Base-by-base conservation (phyloP, 805 yeast genomes). In the Nakazawaea peltata region DNA sequence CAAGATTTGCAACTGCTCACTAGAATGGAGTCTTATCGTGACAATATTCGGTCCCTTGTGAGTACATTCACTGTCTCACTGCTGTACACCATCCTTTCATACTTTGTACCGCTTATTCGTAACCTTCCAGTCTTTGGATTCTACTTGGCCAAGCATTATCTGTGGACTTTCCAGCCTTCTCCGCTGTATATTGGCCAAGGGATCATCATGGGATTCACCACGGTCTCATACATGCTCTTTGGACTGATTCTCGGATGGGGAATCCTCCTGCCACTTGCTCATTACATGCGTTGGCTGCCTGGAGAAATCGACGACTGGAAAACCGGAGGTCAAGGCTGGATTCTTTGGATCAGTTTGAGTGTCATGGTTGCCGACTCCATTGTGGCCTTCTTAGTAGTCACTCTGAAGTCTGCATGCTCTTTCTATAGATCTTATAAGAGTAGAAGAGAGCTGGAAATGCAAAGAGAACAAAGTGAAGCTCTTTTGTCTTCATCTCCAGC, bases 111-210 rank as follows among this genome's bases (percentile, higher is more conserved):
- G 0, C 56, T 72, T 11, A 47, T 92, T 10, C 67, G 75, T 34
- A 63, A 63, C 27, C 47, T 92, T 5, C 97, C 97, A 0, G 50
- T 90, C 1, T 83, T 90, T 53, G 97, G 97, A 0, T 26, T 46
- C 1, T 48, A 51, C 30, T 58, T 85, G 14, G 82, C 95, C 0
- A 49, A 59, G 15, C 57, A 65, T 13, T 83, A 84, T 56, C 66
- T 82, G 30, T 84, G 97, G 92, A 78, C 81, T 40, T 71, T 92
- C 41, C 95, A 92, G 54, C 96, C 96, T 0, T 86, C 96, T 0
- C 98, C 98, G 0, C 97, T 97, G 0, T 90, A 90, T 53, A 71
- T 92, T 24, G 98, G 98, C 2, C 98, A 90, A 57, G 98, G 98
- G 4, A 86, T 92, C 27, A 90, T 90, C 39, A 90, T 90, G 98